phyloP scores from a whole-genome alignment of 2,329 filamentous ascomycete species.

The Fusarium sp. region DNA sequence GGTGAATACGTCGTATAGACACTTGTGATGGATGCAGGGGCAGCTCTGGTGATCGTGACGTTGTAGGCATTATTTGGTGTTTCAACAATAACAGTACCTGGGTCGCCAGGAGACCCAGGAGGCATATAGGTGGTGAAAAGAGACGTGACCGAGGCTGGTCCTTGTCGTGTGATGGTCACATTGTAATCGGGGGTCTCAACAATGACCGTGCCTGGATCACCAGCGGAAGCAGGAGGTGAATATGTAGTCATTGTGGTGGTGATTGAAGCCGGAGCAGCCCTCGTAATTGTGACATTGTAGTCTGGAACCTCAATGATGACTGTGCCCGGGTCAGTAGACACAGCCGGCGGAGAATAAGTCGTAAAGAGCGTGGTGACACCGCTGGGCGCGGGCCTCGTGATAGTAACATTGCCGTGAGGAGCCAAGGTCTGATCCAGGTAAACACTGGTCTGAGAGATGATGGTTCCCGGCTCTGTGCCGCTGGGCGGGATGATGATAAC shows the following conservation, averaged over 20 bases:
- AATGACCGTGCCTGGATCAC: slow-evolving; percentile 30
- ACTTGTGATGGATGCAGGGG: slow-evolving; percentile 1
- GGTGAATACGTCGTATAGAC: slow-evolving; percentile 10
- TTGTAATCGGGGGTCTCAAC: slow-evolving; percentile 31
- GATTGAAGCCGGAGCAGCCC: slow-evolving; percentile 18
- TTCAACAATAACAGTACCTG: slow-evolving; percentile 22
- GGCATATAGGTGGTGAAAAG: slow-evolving; percentile 17
- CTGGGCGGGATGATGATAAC: slow-evolving; percentile 34
- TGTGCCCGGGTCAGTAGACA: slow-evolving; percentile 24
- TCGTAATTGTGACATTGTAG: slow-evolving; percentile 29
- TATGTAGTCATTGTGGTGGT: slow-evolving; percentile 29
- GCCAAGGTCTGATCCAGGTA: slow-evolving; percentile 30
- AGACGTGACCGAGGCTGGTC: slow-evolving; percentile 16
- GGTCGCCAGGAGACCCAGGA: slow-evolving; percentile 21
- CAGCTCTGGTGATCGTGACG: not conserved
- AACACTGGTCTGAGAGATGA: slow-evolving; percentile 31
- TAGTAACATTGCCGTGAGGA: slow-evolving; percentile 27
- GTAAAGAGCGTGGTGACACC: slow-evolving; percentile 26
- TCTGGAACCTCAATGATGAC: slow-evolving; percentile 28
- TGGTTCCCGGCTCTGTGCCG: slow-evolving; percentile 32
- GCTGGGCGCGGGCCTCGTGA: slow-evolving; percentile 18
- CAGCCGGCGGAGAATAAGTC: slow-evolving; percentile 21
- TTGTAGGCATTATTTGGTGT: slow-evolving; percentile 25
- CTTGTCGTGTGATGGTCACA: slow-evolving; percentile 22
- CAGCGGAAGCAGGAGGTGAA: slow-evolving; percentile 19